Evolutionary conservation across 306 rosid species (phyloP), one percentile per base, ranked within the genome.

Genomic region (Spatholobus suberectus): DNA sequence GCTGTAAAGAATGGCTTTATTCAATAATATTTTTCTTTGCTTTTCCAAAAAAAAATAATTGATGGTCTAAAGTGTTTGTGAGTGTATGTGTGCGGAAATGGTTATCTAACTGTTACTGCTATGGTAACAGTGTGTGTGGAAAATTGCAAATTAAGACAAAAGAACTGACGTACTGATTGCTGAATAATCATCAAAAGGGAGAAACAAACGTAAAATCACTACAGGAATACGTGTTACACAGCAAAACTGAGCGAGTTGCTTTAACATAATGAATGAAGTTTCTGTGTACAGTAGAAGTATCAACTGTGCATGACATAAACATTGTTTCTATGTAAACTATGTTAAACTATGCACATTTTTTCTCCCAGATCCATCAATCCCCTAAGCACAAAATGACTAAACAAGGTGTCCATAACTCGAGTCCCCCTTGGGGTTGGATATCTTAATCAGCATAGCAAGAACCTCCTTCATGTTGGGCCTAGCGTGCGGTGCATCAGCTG

Each of bases 381-480:
- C 80, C 54, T 46, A 73, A 35, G 70, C 75, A 85, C 10, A 69
- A 79, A 81, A 17, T 26, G 35, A 79, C 82, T 85, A 75, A 61
- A 87, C 86, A 83, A 76, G 54, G 79, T 62, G 76, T 57, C 80
- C 82, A 80, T 54, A 80, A 85, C 46, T 77, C 68, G 87, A 76
- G 44, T 90, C 88, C 4, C 84, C 94, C 72, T 65, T 79, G 49
- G 61, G 47, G 32, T 58, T 62, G 10, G 43, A 81, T 38, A 92
- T 83, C 86, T 63, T 79, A 29, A 94, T 57, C 18, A 96, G 81
- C 97, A 87, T 91, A 76, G 89, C 89, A 58, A 96, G 80, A 73
- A 94, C 99, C 86, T 94, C 97, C 92, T 92, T 96, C 99, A 96
- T 96, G 75, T 87, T 92, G 0, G 99, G 99, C 85, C 99, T 88